Base-by-base conservation (phyloP, 2,329 filamentous ascomycete genomes). In the Cladosporium cucumerinum region DNA sequence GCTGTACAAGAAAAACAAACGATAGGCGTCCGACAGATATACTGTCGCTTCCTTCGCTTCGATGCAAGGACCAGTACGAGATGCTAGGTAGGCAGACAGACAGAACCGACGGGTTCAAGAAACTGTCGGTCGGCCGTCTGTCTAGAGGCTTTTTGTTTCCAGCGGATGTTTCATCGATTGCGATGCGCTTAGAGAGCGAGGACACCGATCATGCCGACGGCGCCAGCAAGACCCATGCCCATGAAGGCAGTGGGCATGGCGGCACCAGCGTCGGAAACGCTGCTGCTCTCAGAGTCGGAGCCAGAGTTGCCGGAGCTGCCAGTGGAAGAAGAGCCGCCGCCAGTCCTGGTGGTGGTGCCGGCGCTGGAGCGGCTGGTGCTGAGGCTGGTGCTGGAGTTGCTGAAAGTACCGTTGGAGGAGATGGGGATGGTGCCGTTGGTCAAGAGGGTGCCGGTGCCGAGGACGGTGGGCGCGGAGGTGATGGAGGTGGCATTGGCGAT, bases 191-290 rank as follows among this genome's bases (percentile, higher is more conserved):
- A 82, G 66, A 82, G 67, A 57, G 76, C 78, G 63, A 82, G 72
- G 69, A 81, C 74, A 69, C 77, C 79, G 36, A 81, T 64, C 55
- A 82, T 69, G n/a, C 77, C 78, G 28, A 78, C 57, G 5, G 73
- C 75, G 62, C 78, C 80, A 63, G 75, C 78, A 30, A 81, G 59
- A 57, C 78, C 77, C 25, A 75, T 75, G 62, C 78, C 78, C 32
- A 78, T 65, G 25, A 78, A 71, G 51, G 74, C 76, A 48, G 76
- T 75, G 4, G 78, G 77, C 54, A 76, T 64, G 32, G 76, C 68
- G 6, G 78, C 78, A 30, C 64, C 69, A 16, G 54, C 66, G 16
- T 54, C 49, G 10, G 66, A 61, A 23, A 66, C 62, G 48, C 39
- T 63, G 51, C 66, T 63, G 51, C 65, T 67, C 34, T 49, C 57